Percentiles rank a stretch among this genome's conserved stretches.
These are phyloP conservation scores for Austroboletus olivaceoglutinosus DNA, from an alignment of 1,284 basidiomycete species.

Conservation along the genomic window DNA sequence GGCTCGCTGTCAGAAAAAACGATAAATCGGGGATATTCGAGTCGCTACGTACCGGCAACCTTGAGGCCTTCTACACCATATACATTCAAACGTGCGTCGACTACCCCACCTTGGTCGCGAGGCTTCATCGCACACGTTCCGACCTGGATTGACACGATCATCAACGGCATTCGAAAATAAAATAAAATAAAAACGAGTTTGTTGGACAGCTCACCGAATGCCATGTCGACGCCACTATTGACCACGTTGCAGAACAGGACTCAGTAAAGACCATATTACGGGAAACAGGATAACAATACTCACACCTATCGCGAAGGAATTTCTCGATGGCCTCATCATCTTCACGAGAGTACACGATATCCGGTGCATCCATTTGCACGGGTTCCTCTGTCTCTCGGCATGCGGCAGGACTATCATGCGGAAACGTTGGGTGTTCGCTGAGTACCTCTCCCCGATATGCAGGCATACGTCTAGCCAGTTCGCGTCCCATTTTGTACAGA, in stretches of 20 bases:
- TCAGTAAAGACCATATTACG: too few relatives aligned
- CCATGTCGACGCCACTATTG: conserved; percentile 24
- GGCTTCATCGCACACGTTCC: conserved; percentile 36
- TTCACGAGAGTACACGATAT: conserved; percentile 53
- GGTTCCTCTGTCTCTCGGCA: conserved; percentile 35
- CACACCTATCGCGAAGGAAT: conserved; percentile 37
- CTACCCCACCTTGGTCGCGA: conserved; percentile 24
- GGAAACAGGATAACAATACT: too few relatives aligned
- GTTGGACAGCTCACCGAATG: conserved; percentile 45
- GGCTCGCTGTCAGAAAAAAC: background rate
- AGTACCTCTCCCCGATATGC: conserved; percentile 53
- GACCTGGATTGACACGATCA: conserved; percentile 11
- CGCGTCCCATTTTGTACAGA: conserved; percentile 18
- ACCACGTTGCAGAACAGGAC: too few relatives aligned
- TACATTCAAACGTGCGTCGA: conserved; percentile 30
- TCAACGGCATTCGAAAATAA: too few relatives aligned
- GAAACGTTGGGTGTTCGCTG: conserved; percentile 49
- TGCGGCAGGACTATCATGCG: conserved; percentile 43
- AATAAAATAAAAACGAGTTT: too few relatives aligned
- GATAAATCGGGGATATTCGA: too few relatives aligned
- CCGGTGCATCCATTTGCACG: conserved; percentile 41
- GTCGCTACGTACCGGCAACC: conserved; percentile 24
- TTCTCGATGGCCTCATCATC: conserved; percentile 55
- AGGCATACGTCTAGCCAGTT: conserved; percentile 48
- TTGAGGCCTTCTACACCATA: conserved; percentile 31